Evolutionary conservation across 75 land plant genomes (phyloP).

Genomic region (Pinus tabuliformis): DNA sequence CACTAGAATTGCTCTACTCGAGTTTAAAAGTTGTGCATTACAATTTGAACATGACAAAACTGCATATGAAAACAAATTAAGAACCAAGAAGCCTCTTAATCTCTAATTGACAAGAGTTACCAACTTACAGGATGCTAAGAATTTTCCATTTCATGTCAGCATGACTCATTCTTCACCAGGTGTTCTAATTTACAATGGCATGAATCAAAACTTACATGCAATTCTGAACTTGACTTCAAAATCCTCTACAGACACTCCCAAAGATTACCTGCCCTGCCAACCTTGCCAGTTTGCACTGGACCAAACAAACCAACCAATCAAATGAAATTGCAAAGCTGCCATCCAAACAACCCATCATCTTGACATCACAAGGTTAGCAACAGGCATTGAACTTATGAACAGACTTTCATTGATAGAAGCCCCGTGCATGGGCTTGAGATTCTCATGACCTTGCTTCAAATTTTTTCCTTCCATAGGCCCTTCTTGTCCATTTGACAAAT

Average conservation of each 20-base stretch:
- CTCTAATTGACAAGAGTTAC: constrained; percentile 1
- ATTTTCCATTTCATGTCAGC: background rate
- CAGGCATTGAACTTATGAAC: constrained; percentile 9
- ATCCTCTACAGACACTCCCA: background rate
- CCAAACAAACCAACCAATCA: background rate
- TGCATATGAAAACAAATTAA: background rate
- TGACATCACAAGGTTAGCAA: constrained; percentile 15
- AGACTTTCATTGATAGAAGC: background rate
- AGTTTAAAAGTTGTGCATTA: background rate
- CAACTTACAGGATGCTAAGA: background rate
- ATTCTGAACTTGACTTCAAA: constrained; percentile 1
- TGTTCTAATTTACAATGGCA: constrained; percentile 5
- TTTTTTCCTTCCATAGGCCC: background rate
- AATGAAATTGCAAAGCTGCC: background rate
- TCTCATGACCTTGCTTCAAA: constrained; percentile 9
- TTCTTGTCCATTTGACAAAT: background rate
- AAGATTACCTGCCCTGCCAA: constrained; percentile 5
- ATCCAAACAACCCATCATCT: constrained; percentile 2
- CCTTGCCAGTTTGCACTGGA: background rate
- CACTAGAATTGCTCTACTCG: background rate
- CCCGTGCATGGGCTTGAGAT: background rate
- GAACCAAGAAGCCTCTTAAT: background rate
- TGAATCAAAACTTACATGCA: constrained; percentile 5
- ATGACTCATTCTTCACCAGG: background rate
- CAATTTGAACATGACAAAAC: background rate